These are phyloP conservation scores for Cladorrhinum sp. DNA, from an alignment of 2,329 filamentous ascomycete genomes.

Conservation along the genomic window DNA sequence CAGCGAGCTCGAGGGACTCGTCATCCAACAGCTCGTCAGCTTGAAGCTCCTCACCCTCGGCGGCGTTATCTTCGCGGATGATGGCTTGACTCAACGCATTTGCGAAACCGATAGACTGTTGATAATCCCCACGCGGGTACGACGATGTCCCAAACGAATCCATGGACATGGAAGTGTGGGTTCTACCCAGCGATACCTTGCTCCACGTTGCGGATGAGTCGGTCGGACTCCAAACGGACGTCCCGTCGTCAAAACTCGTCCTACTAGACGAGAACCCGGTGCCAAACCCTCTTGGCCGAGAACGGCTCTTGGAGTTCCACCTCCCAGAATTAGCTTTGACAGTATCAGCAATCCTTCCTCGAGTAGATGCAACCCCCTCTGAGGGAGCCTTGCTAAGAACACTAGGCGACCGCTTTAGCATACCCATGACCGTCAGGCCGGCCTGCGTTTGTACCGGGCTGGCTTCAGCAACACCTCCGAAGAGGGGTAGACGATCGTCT, in stretches of 20 bases:
- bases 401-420: slow-evolving; percentile 83
- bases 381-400: slow-evolving; percentile 91
- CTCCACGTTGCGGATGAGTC: slow-evolving; percentile 92
- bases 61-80: slow-evolving; percentile 74
- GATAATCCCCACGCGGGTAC: slow-evolving; percentile 75
- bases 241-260: slow-evolving; percentile 89
- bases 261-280: slow-evolving; percentile 86
- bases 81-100: slow-evolving; percentile 96
- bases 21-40: slow-evolving; percentile 76
- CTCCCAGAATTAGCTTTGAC: slow-evolving; percentile 55
- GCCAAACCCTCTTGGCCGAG: slow-evolving; percentile 69
- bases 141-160: slow-evolving; percentile 76
- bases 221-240: slow-evolving; percentile 84
- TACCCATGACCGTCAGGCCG: slow-evolving; percentile 69
- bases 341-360: slow-evolving; percentile 67
- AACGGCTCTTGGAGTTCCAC: slow-evolving; percentile 84
- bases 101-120: slow-evolving; percentile 95
- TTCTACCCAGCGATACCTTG: slow-evolving; percentile 87
- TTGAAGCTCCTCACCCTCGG: slow-evolving; percentile 52
- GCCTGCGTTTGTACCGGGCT: slow-evolving; percentile 50
- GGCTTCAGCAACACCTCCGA: slow-evolving; percentile 58
- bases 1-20: slow-evolving; percentile 84
- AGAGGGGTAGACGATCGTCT: slow-evolving; percentile 79
- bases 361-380: slow-evolving; percentile 66
- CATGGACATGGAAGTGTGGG: slow-evolving; percentile 86